phyloP scores from a whole-genome alignment of 164 flowering plant species.

The Dillenia turbinata region DNA sequence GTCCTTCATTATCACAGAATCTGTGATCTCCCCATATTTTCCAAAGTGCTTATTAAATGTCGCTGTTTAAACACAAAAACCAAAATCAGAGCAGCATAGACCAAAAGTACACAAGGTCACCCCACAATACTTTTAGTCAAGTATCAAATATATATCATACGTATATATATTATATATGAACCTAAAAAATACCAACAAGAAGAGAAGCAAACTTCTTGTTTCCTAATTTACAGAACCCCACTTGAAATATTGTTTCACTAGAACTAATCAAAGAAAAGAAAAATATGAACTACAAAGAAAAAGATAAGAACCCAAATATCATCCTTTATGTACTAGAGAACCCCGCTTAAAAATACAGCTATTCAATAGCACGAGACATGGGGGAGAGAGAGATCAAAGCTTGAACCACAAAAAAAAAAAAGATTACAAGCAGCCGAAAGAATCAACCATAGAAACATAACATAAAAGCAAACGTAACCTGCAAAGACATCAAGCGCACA shows the following conservation, averaged over 20 bases:
- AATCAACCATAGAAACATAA: neutral
- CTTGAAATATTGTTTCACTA: neutral
- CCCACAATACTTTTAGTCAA: neutral
- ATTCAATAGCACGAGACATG: neutral
- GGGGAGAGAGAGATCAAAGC: neutral
- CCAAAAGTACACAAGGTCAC: too few species aligned
- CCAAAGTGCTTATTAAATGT: conserved; percentile 74
- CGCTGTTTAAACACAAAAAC: conserved; percentile 23
- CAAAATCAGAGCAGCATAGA: too few species aligned
- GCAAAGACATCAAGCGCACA: neutral
- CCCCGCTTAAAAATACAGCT: neutral
- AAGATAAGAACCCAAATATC: neutral
- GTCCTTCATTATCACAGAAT: conserved; percentile 93
- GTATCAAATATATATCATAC: neutral
- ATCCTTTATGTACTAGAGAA: neutral
- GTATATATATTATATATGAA: too few species aligned
- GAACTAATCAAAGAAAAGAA: neutral
- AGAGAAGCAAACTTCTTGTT: too few species aligned
- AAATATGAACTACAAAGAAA: neutral
- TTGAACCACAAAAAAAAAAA: neutral
- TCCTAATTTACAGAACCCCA: too few species aligned
- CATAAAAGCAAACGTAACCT: neutral
- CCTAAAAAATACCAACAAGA: too few species aligned
- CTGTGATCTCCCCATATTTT: conserved; percentile 81
- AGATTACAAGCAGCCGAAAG: neutral